Percentiles rank a stretch among this genome's conserved stretches.
Evolutionary conservation across 495 filamentous ascomycete species (phyloP).

Genomic region (Neurospora sp.): DNA sequence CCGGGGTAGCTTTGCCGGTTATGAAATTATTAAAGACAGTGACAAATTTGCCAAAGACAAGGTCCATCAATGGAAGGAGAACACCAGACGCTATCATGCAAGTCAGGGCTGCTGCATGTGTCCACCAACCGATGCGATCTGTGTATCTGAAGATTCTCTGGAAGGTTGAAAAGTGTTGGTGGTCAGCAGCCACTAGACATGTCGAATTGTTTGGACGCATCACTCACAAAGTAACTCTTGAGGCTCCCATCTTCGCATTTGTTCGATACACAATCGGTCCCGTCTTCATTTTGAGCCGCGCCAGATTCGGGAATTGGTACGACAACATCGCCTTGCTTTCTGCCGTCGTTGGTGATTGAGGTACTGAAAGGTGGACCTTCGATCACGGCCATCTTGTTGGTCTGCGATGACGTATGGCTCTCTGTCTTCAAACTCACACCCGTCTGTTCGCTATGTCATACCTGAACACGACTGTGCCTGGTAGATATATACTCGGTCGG

Average conservation of each 20-base stretch:
- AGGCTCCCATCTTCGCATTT: neutral
- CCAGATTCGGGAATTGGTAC: neutral
- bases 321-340: neutral
- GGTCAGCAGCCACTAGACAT: neutral
- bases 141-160: constrained; percentile 13
- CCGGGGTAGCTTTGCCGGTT: neutral
- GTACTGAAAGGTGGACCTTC: neutral
- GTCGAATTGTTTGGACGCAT: neutral
- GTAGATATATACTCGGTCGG: neutral
- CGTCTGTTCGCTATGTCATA: neutral
- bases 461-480: neutral
- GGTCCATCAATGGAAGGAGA: constrained; percentile 26
- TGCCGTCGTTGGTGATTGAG: neutral
- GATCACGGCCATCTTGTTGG: neutral
- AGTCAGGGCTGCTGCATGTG: constrained; percentile 6
- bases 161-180: neutral
- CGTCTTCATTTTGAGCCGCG: neutral
- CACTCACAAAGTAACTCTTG: neutral
- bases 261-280: neutral
- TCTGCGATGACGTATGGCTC: neutral
- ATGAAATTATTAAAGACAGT: constrained; percentile 21
- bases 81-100: constrained; percentile 21
- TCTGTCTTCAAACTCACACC: neutral
- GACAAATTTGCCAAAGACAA: constrained; percentile 25
- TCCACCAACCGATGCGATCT: constrained; percentile 6